Base-by-base conservation (phyloP, 1,284 basidiomycete genomes). In the Fomitopsis pinicola region DNA sequence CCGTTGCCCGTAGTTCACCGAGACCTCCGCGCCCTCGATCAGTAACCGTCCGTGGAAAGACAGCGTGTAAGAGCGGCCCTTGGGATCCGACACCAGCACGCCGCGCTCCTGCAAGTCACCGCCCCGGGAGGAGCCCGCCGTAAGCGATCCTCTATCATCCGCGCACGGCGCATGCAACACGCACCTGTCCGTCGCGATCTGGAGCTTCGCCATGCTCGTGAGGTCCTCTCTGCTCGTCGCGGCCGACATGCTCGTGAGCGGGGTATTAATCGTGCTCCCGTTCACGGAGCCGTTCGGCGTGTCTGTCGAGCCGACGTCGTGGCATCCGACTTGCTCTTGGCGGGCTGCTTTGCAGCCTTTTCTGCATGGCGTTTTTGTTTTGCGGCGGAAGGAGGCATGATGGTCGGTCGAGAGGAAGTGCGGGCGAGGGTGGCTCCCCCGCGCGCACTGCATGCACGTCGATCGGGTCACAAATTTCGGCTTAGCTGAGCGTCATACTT, bases 41-140 rank as follows among this genome's bases (percentile, higher is more conserved):
- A 98, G 84, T 30, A 98, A 81, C 61, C 97, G 87, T 42, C 97
- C 97, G 73, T 99, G 97, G 87, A 98, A 99, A 3, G 95, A 98
- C 60, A 99, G 86, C 5, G 95, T 97, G 77, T 89, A 99, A 57
- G 89, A 86, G 74, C 97, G 89, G 61, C 88, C 86, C 77, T 98
- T 95, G 61, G 83, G 76, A 79, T 99, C 97, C 53, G 95, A 98
- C 55, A 93, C 89, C 45, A 99, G 83, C 22, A 98, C 96, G 71
- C 83, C 2, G 93, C 92, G 67, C 91, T 93, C 84, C 91, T 92
- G 67, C 36, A 70, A 38, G 52, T 33, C 58, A 42, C 64, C 62
- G 44, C 38, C 50, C 26, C 30, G 8, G 30, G 30, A 33, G 8
- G 52, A 28, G 22, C 42, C 19, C 36, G 35, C n/a, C 9, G 48